A percentile compares a stretch with the other conserved stretches of the same genome.
These are phyloP conservation scores for Conringia planisiliqua DNA, from an alignment of 345 rosid species.

Conservation along the genomic window DNA sequence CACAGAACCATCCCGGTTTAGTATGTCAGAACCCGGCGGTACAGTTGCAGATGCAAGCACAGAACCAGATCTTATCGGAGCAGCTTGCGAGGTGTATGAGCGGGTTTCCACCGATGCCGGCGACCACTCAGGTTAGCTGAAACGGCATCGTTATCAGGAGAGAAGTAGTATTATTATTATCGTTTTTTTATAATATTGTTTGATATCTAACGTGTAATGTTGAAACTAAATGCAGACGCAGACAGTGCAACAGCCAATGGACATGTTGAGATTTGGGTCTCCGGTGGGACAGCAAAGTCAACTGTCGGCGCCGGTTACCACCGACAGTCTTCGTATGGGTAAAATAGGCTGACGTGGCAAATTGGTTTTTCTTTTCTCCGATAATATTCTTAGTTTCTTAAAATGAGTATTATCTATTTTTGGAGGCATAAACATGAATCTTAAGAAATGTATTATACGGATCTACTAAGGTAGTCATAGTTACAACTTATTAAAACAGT, in stretches of 20 bases:
- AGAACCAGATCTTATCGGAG: slow-evolving; percentile 44
- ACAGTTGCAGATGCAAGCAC: slow-evolving; percentile 34
- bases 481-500: neutral
- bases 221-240: slow-evolving; percentile 41
- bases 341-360: slow-evolving; percentile 25
- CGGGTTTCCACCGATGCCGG: slow-evolving; percentile 51
- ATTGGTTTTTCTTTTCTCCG: neutral
- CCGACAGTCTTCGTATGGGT: slow-evolving; percentile 35
- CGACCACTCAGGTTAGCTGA: slow-evolving; percentile 45
- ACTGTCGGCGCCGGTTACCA: slow-evolving; percentile 32
- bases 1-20: slow-evolving; percentile 46
- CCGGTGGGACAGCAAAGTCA: slow-evolving; percentile 41
- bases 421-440: neutral
- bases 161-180: neutral
- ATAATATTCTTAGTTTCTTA: neutral
- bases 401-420: neutral
- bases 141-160: neutral
- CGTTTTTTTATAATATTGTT: neutral
- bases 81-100: slow-evolving; percentile 52
- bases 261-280: slow-evolving; percentile 47
- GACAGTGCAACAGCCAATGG: slow-evolving; percentile 34
- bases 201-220: slow-evolving; percentile 5
- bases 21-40: slow-evolving; percentile 42
- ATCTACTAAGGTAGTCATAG: neutral
- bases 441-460: slow-evolving; percentile 6